Conservation (phyloP, 495 filamentous ascomycete genomes). For the Penicillium canescens region DNA sequence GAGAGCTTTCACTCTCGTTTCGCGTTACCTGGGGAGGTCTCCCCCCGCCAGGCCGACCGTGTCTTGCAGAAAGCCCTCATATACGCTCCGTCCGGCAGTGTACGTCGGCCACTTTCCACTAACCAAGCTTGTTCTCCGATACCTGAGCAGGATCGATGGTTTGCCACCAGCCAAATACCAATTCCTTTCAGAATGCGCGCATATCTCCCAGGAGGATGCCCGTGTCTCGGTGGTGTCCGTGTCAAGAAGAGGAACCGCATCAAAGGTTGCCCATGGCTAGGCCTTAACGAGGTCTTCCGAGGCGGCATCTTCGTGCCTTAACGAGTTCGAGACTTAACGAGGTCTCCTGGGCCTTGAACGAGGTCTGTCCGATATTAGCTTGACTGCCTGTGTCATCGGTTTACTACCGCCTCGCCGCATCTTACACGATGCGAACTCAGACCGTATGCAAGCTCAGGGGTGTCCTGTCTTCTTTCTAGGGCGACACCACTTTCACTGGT, state of each 20-base stretch:
- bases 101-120: too few species aligned
- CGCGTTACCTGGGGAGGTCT: conserved; percentile 4
- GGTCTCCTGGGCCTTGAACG: conserved; percentile 16
- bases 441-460: conserved; percentile 19
- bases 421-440: conserved; percentile 20
- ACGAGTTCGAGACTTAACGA: background rate
- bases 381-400: conserved; percentile 14
- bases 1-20: conserved; percentile 3
- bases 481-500: conserved; percentile 14
- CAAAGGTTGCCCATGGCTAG: conserved; percentile 9
- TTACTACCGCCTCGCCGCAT: conserved; percentile 19
- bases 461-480: conserved; percentile 20
- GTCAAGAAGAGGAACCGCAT: conserved; percentile 6
- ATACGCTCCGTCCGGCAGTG: too few species aligned
- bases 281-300: conserved; percentile 14
- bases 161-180: conserved; percentile 7
- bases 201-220: conserved; percentile 7
- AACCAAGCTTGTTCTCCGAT: too few species aligned
- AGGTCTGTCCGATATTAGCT: conserved; percentile 18
- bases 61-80: conserved; percentile 15
- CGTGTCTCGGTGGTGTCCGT: conserved; percentile 6
- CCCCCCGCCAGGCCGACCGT: conserved; percentile 7
- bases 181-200: conserved; percentile 9
- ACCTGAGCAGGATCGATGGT: too few species aligned
- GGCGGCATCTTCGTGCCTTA: conserved; percentile 11